Base-by-base conservation (phyloP, 768 basidiomycete species). In the Arthromyces matolae region DNA sequence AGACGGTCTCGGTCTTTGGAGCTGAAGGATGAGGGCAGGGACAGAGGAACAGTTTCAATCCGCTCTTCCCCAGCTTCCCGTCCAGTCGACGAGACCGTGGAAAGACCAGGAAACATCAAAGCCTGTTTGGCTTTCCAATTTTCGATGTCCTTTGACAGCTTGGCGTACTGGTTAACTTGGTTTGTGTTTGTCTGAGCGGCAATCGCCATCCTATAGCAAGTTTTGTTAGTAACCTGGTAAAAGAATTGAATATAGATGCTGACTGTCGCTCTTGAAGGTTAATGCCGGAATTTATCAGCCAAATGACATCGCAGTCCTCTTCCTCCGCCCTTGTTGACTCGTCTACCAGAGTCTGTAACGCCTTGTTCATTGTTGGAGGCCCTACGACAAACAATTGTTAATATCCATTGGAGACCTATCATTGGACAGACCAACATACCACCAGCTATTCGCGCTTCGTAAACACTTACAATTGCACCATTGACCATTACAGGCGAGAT, bases 1-100 rank as follows among this genome's bases (percentile, higher is more conserved):
- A 48, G 43, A 19, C 13, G 12, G 23, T 27, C 33, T 6, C 42
- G 51, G 14, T 27, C 22, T 22, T 23, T 24, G 23, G 45, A 22
- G 12, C n/a, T 42, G 38, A 61, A 56, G 3, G 12, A 38, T 27
- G 58, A 60, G 8, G 62, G 59, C 2, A 63, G 50, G 20, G 54
- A 33, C 22, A 62, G 51, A 14, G 16, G 31, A 12, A 32, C 23
- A 4, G 22, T 13, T 32, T 33, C 42, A 7, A 7, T n/a, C n/a
- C n/a, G n/a, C 29, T 34, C 10, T 16, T 10, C 19, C 13, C 12
- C 10, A 14, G 6, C 25, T 16, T 5, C 13, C 23, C 3, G 25
- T 10, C 3, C 7, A 7, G 7, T n/a, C 13, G 14, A 45, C 10
- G 10, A 27, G 33, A 19, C 4, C 22, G 6, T 13, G 9, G 20